Percentiles rank a stretch among this genome's conserved stretches.
These are phyloP conservation scores for Penicillium oxalicum DNA, from an alignment of 2,329 filamentous ascomycete species.

Conservation along the genomic window DNA sequence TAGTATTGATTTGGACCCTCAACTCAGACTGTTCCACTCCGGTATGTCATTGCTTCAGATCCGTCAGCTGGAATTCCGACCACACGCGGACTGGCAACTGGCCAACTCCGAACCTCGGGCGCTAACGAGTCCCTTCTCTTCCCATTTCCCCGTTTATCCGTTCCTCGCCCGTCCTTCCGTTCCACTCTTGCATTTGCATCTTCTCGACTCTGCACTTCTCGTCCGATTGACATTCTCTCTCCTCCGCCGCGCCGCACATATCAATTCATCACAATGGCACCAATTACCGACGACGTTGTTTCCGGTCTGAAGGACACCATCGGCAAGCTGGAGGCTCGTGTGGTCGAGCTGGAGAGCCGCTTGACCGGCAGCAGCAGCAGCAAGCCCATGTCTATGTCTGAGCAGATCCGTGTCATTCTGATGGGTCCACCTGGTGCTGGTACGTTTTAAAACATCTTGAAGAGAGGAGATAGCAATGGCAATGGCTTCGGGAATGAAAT, in stretches of 20 bases:
- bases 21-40: too few species aligned
- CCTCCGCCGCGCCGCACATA: constrained; percentile 2
- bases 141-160: constrained; percentile 22
- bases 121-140: constrained; percentile 21
- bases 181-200: constrained; percentile 9
- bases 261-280: constrained; percentile 62
- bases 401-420: constrained; percentile 88
- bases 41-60: background rate
- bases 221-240: constrained; percentile 10
- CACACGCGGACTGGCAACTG: background rate
- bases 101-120: constrained; percentile 29
- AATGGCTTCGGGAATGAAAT: background rate
- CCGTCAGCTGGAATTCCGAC: background rate
- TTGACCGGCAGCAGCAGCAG: constrained; percentile 48
- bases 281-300: constrained; percentile 72
- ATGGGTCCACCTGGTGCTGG: constrained; percentile 97
- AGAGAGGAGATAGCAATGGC: background rate
- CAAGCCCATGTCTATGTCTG: constrained; percentile 45
- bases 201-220: constrained; percentile 11
- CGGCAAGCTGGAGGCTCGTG: constrained; percentile 74
- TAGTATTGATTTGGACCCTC: too few species aligned
- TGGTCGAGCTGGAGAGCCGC: constrained; percentile 75
- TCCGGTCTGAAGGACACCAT: constrained; percentile 80
- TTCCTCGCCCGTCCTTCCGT: constrained; percentile 13
- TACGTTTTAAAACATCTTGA: constrained; percentile 39